Base-by-base conservation (phyloP, 2,329 filamentous ascomycete genomes). In the Diplodia sapinea region DNA sequence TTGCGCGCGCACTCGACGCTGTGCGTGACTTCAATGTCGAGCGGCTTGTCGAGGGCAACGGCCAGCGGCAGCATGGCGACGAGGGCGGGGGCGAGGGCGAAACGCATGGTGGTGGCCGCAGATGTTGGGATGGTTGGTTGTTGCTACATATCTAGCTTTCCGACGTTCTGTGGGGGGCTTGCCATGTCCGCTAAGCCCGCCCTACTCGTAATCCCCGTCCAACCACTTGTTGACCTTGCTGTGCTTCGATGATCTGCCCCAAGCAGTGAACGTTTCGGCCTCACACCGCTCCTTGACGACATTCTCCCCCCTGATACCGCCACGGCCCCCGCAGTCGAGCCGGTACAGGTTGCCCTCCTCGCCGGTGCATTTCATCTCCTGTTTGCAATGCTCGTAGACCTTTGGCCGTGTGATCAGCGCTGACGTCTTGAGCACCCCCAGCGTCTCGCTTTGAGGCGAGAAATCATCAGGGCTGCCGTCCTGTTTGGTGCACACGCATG, bases 1-100 rank as follows among this genome's bases (percentile, higher is more conserved):
- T 81, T 81, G 66, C 82, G 80, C 49, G 74, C 74, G 74, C 83
- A 85, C 23, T 75, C 72, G 11, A 78, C 79, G 1, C 77, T 70
- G 56, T 77, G 76, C 20, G 79, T 82, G 70, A 79, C 76, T 70
- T 83, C 78, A 74, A 84, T 80, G 57, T 72, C 72, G 65, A 82
- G 73, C 33, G 66, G 66, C 66, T 68, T 68, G 38, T 68, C 66
- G n/a, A 68, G 51, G 15, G 66, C 66, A 38, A 51, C 40, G 38
- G 54, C 66, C 47, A 67, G 47, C 23, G 66, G 66, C 26, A 68
- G 66, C n/a, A 68, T 43, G 12, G 66, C 57, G 33, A 50, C 9
- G 29, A 68, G 50, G 23, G 54, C 40, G 38, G 26, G 26, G 26
- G 57, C 40, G 57, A 56, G 47, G 57, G 26, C 26, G 26, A 68